Conservation (phyloP, 176 grass and related monocot genomes). For the Triticum turgidum region DNA sequence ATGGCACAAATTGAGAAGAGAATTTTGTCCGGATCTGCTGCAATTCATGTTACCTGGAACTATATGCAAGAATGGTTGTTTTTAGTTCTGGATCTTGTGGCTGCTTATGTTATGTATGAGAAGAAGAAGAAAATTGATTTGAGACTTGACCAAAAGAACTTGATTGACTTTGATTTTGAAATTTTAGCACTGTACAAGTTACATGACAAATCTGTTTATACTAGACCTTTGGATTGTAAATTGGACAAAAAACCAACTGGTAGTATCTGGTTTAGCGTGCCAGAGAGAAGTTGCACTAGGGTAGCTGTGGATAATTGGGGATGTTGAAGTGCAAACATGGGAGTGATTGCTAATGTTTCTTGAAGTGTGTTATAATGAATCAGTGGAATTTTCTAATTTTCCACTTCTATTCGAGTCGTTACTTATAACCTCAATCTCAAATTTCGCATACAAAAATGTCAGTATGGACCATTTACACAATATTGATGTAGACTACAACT, state of each 20-base stretch:
- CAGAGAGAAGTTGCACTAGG: background rate
- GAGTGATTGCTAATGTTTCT: background rate
- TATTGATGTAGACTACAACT: constrained; percentile 3
- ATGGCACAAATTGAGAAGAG: background rate
- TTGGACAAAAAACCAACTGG: background rate
- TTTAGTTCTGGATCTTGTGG: background rate
- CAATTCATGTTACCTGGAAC: constrained; percentile 2
- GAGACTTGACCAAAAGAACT: background rate
- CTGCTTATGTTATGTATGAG: background rate
- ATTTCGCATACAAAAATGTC: background rate
- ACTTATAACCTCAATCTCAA: background rate
- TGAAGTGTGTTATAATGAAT: background rate
- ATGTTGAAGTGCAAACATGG: constrained; percentile 5
- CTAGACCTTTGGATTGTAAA: background rate
- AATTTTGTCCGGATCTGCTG: background rate
- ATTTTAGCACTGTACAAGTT: background rate
- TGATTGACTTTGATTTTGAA: background rate
- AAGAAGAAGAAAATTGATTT: constrained; percentile 1
- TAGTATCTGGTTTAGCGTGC: background rate
- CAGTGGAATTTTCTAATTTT: background rate
- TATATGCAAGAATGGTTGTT: background rate
- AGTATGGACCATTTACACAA: background rate
- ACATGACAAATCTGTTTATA: background rate
- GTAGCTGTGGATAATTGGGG: background rate
- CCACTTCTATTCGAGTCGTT: no score